phyloP scores from a whole-genome alignment of 495 filamentous ascomycete species.

The Apodospora peruviana region DNA sequence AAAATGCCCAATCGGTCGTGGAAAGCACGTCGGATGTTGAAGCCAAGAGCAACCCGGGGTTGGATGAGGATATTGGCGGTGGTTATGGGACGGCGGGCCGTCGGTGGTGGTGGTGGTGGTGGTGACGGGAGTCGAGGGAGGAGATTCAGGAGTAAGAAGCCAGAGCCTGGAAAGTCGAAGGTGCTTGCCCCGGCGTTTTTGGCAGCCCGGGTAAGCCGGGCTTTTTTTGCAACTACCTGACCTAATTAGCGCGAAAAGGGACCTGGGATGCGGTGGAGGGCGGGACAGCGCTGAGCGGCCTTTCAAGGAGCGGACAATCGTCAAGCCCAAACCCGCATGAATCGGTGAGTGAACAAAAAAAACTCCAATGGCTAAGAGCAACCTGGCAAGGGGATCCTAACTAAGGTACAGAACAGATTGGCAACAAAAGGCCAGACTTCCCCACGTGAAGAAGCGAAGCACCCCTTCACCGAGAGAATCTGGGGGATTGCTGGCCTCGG shows the following conservation, averaged over 20 bases:
- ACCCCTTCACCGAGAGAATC: neutral
- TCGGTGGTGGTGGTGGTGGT: neutral
- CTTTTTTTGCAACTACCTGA: conserved; percentile 3
- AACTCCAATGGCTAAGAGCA: neutral
- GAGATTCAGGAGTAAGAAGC: neutral
- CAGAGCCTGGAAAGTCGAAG: neutral
- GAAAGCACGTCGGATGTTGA: neutral
- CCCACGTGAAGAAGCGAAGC: too few species aligned
- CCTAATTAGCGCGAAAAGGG: conserved; percentile 5
- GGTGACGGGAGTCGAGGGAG: neutral
- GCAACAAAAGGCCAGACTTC: too few species aligned
- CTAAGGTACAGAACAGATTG: neutral
- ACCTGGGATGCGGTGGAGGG: neutral
- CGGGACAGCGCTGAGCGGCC: neutral
- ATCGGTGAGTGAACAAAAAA: neutral
- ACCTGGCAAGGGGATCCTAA: neutral
- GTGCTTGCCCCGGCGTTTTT: neutral
- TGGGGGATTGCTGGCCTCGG: conserved; percentile 9
- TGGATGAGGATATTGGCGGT: neutral
- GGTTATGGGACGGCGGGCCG: neutral
- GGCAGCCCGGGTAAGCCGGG: conserved; percentile 15
- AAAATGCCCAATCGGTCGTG: too few species aligned
- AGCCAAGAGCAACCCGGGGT: neutral
- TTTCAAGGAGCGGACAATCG: neutral
- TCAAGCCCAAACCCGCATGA: neutral